phyloP scores from a whole-genome alignment of 163 green algal species.

The Smithsoniella earleae region DNA sequence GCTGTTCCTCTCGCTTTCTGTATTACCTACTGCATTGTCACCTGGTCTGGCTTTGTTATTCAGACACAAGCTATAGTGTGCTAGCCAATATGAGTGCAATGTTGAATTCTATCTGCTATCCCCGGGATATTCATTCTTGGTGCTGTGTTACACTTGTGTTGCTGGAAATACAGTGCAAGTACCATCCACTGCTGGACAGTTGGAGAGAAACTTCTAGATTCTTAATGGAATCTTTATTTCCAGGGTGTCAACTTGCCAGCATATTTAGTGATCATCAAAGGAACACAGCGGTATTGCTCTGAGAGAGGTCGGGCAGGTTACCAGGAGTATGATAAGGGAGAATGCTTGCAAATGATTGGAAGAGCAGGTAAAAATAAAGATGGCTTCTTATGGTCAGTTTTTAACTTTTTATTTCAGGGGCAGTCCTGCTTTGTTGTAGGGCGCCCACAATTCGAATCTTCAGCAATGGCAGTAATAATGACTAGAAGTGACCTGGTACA shows the following conservation, averaged over 20 bases:
- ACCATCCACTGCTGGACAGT: too few species aligned
- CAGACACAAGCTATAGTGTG: neutral
- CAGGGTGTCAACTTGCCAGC: constrained; percentile 91
- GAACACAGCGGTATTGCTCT: constrained; percentile 52
- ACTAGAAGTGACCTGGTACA: constrained; percentile 50
- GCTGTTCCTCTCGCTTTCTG: too few species aligned
- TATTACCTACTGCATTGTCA: too few species aligned
- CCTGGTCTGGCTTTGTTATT: too few species aligned
- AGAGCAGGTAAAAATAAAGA: constrained; percentile 64
- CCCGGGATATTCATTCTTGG: too few species aligned
- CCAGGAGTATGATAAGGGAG: constrained; percentile 70
- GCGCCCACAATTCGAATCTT: constrained; percentile 84
- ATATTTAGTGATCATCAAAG: constrained; percentile 84
- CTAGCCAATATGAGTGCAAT: too few species aligned
- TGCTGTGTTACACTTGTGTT: too few species aligned
- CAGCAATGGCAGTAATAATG: constrained; percentile 89
- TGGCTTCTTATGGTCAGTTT: neutral
- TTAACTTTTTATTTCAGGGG: neutral
- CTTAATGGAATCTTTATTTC: neutral
- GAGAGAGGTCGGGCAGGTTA: constrained; percentile 51
- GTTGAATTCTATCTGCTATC: too few species aligned
- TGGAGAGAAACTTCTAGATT: too few species aligned
- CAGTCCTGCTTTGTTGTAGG: neutral
- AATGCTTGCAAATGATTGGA: constrained; percentile 74
- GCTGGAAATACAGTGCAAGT: too few species aligned